Conservation (phyloP, 495 filamentous ascomycete species). For the Clavariopsis aquatica region DNA sequence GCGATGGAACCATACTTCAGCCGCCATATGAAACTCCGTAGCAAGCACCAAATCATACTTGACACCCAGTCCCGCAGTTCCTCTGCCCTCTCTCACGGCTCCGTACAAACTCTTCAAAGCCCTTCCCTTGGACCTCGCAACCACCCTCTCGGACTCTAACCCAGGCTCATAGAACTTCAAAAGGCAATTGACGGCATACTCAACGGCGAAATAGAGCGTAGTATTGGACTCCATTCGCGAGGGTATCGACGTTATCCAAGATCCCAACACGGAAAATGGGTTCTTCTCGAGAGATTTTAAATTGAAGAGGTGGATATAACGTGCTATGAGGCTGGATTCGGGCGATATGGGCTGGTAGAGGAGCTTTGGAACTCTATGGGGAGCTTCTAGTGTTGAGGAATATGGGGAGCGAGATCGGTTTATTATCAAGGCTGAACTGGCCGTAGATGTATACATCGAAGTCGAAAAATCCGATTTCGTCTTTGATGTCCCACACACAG, state of each 20-base stretch:
- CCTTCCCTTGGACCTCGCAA: not conserved
- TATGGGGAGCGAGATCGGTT: no score
- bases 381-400: no score
- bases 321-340: not conserved
- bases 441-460: not conserved
- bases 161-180: not conserved
- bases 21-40: conserved; percentile 2
- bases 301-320: conserved; percentile 5
- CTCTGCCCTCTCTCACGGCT: not conserved
- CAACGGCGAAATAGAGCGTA: conserved; percentile 4
- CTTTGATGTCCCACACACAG: no score
- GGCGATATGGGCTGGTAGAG: not conserved
- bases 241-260: conserved; percentile 6
- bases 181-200: conserved; percentile 13
- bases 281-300: not conserved
- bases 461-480: not conserved
- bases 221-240: not conserved
- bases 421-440: no score
- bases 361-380: no score
- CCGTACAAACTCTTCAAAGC: conserved; percentile 5
- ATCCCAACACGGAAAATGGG: conserved; percentile 5
- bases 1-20: conserved; percentile 2
- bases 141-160: not conserved
- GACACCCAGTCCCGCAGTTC: not conserved
- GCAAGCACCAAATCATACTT: conserved; percentile 1